Percentiles rank a stretch among this genome's conserved stretches.
phyloP scores from a whole-genome alignment of 2,329 filamentous ascomycete species.

The Graphilbum ipis-grandicollis region DNA sequence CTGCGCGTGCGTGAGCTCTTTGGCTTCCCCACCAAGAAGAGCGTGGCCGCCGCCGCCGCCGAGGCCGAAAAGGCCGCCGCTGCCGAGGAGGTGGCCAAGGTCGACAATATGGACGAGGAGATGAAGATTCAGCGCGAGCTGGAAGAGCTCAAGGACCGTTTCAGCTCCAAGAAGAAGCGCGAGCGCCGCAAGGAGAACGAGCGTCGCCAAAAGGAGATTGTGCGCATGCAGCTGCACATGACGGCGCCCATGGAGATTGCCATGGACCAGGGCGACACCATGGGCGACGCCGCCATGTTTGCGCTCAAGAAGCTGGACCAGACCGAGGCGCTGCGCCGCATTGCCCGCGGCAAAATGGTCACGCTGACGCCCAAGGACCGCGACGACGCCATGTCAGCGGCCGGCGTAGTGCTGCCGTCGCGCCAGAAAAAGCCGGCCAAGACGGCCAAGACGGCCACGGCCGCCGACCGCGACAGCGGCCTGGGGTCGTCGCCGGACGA shows the following conservation, averaged over 20 bases:
- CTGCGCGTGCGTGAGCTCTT: slow-evolving; percentile 81
- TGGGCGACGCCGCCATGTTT: slow-evolving; percentile 74
- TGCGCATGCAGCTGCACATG: slow-evolving; percentile 98
- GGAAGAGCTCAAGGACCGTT: slow-evolving; percentile 64
- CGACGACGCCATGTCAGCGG: slow-evolving; percentile 16
- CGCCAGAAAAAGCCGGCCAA: too few species aligned
- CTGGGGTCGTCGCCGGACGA: slow-evolving; percentile 34
- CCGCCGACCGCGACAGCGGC: slow-evolving; percentile 43
- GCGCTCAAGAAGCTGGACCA: slow-evolving; percentile 68
- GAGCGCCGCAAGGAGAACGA: slow-evolving; percentile 82
- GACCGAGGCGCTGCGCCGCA: slow-evolving; percentile 47
- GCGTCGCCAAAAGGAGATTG: slow-evolving; percentile 79
- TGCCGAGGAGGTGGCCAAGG: slow-evolving; percentile 60
- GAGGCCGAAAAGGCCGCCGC: slow-evolving; percentile 28
- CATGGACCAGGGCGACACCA: slow-evolving; percentile 65
- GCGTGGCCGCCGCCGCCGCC: slow-evolving; percentile 22
- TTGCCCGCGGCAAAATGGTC: slow-evolving; percentile 66
- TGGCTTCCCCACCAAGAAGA: slow-evolving; percentile 64
- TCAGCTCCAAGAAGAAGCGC: slow-evolving; percentile 60
- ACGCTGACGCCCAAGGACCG: slow-evolving; percentile 26
- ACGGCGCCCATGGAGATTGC: slow-evolving; percentile 89
- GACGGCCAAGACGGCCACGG: slow-evolving; percentile 9
- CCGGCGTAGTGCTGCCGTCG: too few species aligned
- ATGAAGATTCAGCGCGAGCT: slow-evolving; percentile 78
- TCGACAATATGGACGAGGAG: slow-evolving; percentile 90